These are phyloP conservation scores for Fragilaria radians DNA, from an alignment of 108 stramenopile species.

Conservation along the genomic window DNA sequence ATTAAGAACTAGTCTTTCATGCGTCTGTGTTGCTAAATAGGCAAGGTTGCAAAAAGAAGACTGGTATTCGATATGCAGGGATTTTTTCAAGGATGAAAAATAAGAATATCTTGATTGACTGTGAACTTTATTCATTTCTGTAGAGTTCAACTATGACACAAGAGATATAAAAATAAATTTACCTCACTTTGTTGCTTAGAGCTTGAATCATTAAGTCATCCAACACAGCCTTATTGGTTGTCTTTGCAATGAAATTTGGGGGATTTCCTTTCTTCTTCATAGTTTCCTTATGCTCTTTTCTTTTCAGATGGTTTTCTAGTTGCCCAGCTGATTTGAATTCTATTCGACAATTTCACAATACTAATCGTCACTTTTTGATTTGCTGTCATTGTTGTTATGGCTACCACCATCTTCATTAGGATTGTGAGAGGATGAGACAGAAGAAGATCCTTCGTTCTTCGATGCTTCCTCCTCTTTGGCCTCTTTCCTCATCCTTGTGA, in stretches of 20 bases:
- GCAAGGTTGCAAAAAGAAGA: too few relatives aligned
- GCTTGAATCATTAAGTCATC: neutral
- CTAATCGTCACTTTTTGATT: too few relatives aligned
- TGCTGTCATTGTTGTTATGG: neutral
- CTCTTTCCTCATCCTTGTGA: conserved; percentile 8
- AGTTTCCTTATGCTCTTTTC: conserved; percentile 83
- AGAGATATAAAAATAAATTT: too few relatives aligned
- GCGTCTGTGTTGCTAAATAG: too few relatives aligned
- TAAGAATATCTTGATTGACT: too few relatives aligned
- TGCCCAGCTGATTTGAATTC: conserved; percentile 83
- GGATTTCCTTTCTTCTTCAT: conserved; percentile 4
- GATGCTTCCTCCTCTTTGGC: conserved; percentile 7
- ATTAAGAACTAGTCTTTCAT: too few relatives aligned
- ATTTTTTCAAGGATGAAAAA: too few relatives aligned
- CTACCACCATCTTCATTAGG: neutral
- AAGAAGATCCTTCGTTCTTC: conserved; percentile 1
- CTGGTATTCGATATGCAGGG: too few relatives aligned
- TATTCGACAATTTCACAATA: conserved; percentile 77
- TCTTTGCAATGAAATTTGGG: neutral
- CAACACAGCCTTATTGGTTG: neutral
- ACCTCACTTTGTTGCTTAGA: too few relatives aligned
- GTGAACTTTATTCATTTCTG: too few relatives aligned
- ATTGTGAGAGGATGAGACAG: neutral
- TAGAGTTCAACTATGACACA: too few relatives aligned
- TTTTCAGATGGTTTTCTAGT: conserved; percentile 79